Evolutionary conservation across 2,329 filamentous ascomycete species (phyloP).

Genomic region (Albifimbria verrucaria): DNA sequence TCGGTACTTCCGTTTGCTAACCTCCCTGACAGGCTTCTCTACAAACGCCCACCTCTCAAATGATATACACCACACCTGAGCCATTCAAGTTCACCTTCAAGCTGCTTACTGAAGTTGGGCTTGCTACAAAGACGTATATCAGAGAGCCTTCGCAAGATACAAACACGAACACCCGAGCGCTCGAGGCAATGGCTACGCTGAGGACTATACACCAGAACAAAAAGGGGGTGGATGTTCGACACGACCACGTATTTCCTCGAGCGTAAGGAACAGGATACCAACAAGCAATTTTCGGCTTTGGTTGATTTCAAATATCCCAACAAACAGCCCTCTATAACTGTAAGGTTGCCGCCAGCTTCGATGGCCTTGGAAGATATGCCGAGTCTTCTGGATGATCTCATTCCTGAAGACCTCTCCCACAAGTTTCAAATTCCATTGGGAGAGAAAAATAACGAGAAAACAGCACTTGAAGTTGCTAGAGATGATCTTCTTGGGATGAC

Average conservation of each 20-base stretch:
- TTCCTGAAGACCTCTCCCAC: background rate
- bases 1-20: background rate
- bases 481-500: too few species aligned
- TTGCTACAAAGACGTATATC: background rate
- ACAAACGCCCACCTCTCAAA: background rate
- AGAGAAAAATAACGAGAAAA: too few species aligned
- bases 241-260: background rate
- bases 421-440: background rate
- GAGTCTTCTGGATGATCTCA: background rate
- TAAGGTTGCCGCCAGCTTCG: background rate
- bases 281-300: background rate
- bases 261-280: background rate
- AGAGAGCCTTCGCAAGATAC: background rate
- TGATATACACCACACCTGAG: background rate
- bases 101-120: background rate
- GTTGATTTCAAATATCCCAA: background rate
- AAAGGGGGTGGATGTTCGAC: background rate
- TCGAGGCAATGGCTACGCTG: background rate
- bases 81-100: background rate
- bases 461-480: too few species aligned
- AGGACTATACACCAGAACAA: background rate
- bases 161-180: constrained; percentile 5
- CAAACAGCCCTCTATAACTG: background rate
- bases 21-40: background rate
- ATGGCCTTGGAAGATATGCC: background rate